Base-by-base conservation (phyloP, 2,329 filamentous ascomycete species). In the Fusarium nurragi region DNA sequence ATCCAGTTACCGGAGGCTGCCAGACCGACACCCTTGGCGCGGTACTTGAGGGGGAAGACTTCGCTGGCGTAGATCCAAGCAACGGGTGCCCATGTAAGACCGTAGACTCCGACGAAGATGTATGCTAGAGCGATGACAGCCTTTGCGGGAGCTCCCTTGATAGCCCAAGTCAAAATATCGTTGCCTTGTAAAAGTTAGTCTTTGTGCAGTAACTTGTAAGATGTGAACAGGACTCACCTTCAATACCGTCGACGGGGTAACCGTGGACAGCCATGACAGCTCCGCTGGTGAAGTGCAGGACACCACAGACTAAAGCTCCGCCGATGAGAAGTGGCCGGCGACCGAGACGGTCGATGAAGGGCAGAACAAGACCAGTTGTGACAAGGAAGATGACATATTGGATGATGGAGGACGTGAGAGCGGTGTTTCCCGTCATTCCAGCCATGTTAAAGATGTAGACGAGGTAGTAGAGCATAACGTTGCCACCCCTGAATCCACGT, bases 361-460 rank as follows among this genome's bases (percentile, higher is more conserved):
- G 80, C 10, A 86, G 77, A 25, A 84, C 80, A 32, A 75, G 57
- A 8, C 81, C 81, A 1, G 83, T 86, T 4, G 82, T 85, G 11
- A 83, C 78, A 4, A 85, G 75, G 75, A 85, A 85, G 50, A 85
- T 83, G 26, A 84, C 81, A 45, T 85, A 85, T 74, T 85, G 82
- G 30, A 85, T 84, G 37, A 81, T 82, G 8, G 83, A 83, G 0
- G 81, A 84, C 30, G 81, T 83, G 2, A 85, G 74, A 4, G 76
- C 75, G n/a, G 66, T 58, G 39, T 75, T 75, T 10, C 73, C 73
- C n/a, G 56, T 72, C 71, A 87, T 81, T 38, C 81, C 81, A 10
- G 86, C 86, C 86, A 88, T 88, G 41, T 82, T 77, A 67, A 88
- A 88, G 60, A 88, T 83, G 61, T 88, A 88, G 0, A 88, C 82